These are phyloP conservation scores for Proliferodiscus dingleyae DNA, from an alignment of 2,329 filamentous ascomycete genomes.

Conservation along the genomic window DNA sequence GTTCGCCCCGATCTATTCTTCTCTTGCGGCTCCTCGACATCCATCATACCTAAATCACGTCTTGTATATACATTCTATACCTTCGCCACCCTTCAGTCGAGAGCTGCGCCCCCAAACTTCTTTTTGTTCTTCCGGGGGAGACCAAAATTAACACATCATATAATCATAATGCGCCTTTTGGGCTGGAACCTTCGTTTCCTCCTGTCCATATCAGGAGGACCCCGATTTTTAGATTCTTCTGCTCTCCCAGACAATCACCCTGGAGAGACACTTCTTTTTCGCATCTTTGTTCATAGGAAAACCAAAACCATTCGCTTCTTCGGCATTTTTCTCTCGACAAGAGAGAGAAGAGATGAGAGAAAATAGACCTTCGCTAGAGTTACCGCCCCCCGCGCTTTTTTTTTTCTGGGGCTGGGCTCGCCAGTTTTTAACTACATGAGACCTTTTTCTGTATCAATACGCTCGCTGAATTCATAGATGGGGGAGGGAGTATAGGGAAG, in stretches of 20 bases:
- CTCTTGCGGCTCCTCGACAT: constrained; percentile 16
- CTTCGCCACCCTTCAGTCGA: neutral
- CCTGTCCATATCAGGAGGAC: neutral
- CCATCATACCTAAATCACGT: constrained; percentile 11
- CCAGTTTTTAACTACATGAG: neutral
- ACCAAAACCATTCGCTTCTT: no score
- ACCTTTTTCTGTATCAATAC: neutral
- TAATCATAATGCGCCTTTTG: neutral
- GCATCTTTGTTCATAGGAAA: constrained; percentile 17
- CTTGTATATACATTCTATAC: constrained; percentile 25
- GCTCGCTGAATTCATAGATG: neutral
- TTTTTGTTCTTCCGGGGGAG: no score
- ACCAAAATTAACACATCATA: neutral
- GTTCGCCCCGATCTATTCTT: constrained; percentile 13
- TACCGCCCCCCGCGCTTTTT: constrained; percentile 24
- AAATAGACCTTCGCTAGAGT: constrained; percentile 32
- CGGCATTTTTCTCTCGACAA: no score
- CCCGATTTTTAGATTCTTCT: constrained; percentile 4
- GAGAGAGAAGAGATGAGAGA: no score
- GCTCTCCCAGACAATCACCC: no score
- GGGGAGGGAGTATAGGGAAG: neutral
- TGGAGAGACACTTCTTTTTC: no score
- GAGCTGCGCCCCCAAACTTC: neutral
- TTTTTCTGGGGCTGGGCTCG: constrained; percentile 1
- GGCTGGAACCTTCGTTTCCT: constrained; percentile 7